Percentiles rank a stretch among this genome's conserved stretches.
Conservation (phyloP, 2,329 filamentous ascomycete species). For the Alternaria metachromatica region DNA sequence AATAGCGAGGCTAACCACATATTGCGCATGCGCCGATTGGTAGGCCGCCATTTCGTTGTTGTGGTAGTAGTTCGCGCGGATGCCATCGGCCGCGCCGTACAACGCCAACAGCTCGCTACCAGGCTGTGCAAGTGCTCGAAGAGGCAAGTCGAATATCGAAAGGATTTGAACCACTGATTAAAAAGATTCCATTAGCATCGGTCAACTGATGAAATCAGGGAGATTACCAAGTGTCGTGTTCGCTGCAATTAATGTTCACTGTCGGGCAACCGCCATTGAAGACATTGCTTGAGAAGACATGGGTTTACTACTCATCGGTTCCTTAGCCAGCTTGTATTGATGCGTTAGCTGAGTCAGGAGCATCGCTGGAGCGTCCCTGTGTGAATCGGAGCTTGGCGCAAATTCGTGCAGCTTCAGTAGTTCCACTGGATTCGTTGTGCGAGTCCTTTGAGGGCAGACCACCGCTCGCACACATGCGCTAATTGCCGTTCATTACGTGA, state of each 20-base stretch:
- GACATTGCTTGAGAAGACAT: slow-evolving; percentile 1
- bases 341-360: slow-evolving; percentile 7
- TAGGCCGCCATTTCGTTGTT: slow-evolving; percentile 16
- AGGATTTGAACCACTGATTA: neutral
- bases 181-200: neutral
- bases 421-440: slow-evolving; percentile 41
- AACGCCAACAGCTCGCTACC: slow-evolving; percentile 43
- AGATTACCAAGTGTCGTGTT: neutral
- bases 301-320: neutral
- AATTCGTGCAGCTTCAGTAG: slow-evolving; percentile 34
- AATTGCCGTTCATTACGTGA: slow-evolving; percentile 8
- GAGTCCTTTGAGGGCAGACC: slow-evolving; percentile 27
- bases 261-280: neutral
- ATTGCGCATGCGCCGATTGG: slow-evolving; percentile 12
- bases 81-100: slow-evolving; percentile 43
- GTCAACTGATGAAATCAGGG: neutral
- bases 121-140: slow-evolving; percentile 3
- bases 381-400: slow-evolving; percentile 23
- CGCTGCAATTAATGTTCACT: neutral
- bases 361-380: slow-evolving; percentile 3
- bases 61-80: slow-evolving; percentile 19
- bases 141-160: slow-evolving; percentile 2
- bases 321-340: neutral
- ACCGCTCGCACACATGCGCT: slow-evolving; percentile 9
- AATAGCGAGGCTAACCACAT: neutral